These are phyloP conservation scores for Tetrapisispora arboricola DNA, from an alignment of 805 yeast genomes.

Conservation along the genomic window DNA sequence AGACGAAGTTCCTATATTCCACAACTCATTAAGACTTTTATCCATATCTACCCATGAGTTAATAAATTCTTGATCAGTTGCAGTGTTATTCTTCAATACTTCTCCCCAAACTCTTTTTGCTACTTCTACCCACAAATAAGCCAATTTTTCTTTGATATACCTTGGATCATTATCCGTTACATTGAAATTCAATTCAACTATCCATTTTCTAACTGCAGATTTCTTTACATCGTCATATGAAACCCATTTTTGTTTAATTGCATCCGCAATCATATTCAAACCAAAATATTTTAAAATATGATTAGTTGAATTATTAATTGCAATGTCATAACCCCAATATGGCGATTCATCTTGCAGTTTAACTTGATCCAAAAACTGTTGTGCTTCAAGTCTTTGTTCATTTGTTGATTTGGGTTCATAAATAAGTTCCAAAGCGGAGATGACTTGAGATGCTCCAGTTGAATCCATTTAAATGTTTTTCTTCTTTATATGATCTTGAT, in stretches of 20 bases:
- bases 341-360: slow-evolving; percentile 79
- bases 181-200: slow-evolving; percentile 61
- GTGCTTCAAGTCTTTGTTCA: slow-evolving; percentile 45
- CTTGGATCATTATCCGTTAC: slow-evolving; percentile 67
- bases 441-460: slow-evolving; percentile 61
- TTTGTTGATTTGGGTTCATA: slow-evolving; percentile 59
- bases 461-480: slow-evolving; percentile 40
- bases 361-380: slow-evolving; percentile 60
- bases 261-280: slow-evolving; percentile 61
- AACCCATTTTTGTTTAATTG: slow-evolving; percentile 47
- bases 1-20: slow-evolving; percentile 55
- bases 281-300: slow-evolving; percentile 86
- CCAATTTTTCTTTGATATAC: slow-evolving; percentile 79
- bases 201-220: slow-evolving; percentile 70
- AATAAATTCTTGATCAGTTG: slow-evolving; percentile 34
- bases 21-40: slow-evolving; percentile 55
- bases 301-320: slow-evolving; percentile 48
- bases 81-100: slow-evolving; percentile 34
- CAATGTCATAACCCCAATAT: slow-evolving; percentile 82
- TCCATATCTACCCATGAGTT: slow-evolving; percentile 90
- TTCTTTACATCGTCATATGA: slow-evolving; percentile 50
- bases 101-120: slow-evolving; percentile 91
- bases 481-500: neutral
- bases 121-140: slow-evolving; percentile 81
- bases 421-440: slow-evolving; percentile 64